Conservation (phyloP, 805 yeast genomes). For the Maudiozyma saulgeensis region DNA sequence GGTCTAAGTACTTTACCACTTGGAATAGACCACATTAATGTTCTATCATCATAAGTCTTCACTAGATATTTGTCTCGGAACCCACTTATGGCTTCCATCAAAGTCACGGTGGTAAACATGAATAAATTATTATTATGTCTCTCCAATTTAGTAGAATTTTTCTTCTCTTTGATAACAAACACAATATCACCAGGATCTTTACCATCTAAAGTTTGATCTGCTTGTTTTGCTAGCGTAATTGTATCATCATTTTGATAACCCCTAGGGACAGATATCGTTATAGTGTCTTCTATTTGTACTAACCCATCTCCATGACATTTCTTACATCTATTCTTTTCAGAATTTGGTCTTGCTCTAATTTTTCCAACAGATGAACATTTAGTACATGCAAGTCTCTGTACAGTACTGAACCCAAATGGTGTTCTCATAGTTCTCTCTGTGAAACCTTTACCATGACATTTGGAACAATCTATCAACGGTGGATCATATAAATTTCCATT, state of each 20-base stretch:
- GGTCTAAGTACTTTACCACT: conserved; percentile 77
- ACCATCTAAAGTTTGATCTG: conserved; percentile 70
- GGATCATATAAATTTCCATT: conserved; percentile 25
- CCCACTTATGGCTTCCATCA: conserved; percentile 81
- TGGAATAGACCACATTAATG: conserved; percentile 53
- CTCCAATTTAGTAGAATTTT: conserved; percentile 35
- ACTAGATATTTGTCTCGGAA: conserved; percentile 52
- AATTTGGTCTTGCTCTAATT: conserved; percentile 21
- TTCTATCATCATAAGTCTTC: conserved; percentile 73
- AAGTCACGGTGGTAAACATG: conserved; percentile 48
- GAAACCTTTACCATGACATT: conserved; percentile 67
- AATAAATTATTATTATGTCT: conserved; percentile 58
- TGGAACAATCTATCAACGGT: conserved; percentile 47
- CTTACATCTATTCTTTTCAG: conserved; percentile 61
- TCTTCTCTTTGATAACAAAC: conserved; percentile 46
- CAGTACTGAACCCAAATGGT: conserved; percentile 60
- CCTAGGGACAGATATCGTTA: conserved; percentile 67
- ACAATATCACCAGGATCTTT: conserved; percentile 64
- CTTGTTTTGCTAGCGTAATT: conserved; percentile 53
- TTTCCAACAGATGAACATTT: conserved; percentile 67
- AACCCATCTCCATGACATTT: conserved; percentile 60
- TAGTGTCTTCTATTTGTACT: conserved; percentile 53
- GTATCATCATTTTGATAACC: conserved; percentile 60
- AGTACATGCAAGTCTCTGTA: conserved; percentile 50
- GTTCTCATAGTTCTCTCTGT: conserved; percentile 52